Base-by-base conservation (phyloP, 345 rosid genomes). In the Acer negundo region DNA sequence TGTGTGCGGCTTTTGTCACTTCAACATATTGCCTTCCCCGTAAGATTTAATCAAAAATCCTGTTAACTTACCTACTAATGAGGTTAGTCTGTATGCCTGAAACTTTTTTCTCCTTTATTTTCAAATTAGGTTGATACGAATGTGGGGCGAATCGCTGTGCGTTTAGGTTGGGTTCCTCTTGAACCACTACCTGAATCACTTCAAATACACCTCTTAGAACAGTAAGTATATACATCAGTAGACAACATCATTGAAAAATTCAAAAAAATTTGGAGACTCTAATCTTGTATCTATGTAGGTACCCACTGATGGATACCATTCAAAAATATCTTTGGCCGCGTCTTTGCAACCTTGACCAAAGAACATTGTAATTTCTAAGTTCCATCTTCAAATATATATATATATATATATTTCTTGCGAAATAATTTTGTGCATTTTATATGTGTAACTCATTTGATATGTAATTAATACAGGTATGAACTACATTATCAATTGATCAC, bases 81-180 rank as follows among this genome's bases (percentile, higher is more conserved):
- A 40, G 53, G 55, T 24, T 70, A 49, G 10, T 68, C 1, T 72
- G 7, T 16, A 10, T 4, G 2, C 40, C 26, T 35, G 55, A 65
- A 72, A 1, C 11, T 64, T 70, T 26, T 15, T 66, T 0, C 24
- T 68, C 42, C 17, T 49, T 59, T 4, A 6, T 71, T 19, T 17
- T 55, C 12, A 17, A 26, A 78, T 19, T 51, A 94, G 98, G 94
- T 92, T 77, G 94, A 91, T 67, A 80, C 84, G n/a, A 91, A 94
- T 84, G 94, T 94, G 38, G 93, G 80, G 15, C 88, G 96, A 6
- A 89, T 91, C 73, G 87, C 87, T 2, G 90, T 94, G 58, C 90
- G 97, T 3, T 83, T 94, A 55, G 96, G 94, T 69, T 91, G 96
- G 98, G 92, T 90, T 68, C 97, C 96, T 15, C 85, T 92, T 28